Evolutionary conservation across 768 basidiomycete genomes (phyloP).

Genomic region (Lactarius hengduanensis): DNA sequence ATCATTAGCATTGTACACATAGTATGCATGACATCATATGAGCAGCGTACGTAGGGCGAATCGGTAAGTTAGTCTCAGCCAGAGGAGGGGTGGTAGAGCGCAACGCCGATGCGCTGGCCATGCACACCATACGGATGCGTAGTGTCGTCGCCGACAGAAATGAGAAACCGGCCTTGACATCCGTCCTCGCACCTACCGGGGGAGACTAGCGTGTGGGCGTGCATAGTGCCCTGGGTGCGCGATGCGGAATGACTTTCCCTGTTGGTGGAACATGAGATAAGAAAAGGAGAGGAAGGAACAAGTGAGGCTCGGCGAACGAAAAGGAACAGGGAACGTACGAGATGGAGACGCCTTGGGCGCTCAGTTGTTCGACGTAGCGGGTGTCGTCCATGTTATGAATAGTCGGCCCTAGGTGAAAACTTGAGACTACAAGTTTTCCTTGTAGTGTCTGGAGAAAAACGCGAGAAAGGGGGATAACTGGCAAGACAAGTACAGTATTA

Average conservation of each 20-base stretch:
- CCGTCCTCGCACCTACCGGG: background rate
- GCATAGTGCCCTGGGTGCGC: background rate
- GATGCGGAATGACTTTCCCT: background rate
- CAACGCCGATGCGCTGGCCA: conserved; percentile 12
- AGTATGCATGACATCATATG: background rate
- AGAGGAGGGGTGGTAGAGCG: background rate
- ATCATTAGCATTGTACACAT: background rate
- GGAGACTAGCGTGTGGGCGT: background rate
- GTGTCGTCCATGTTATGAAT: too few species aligned
- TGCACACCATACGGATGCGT: conserved; percentile 13
- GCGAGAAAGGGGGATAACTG: too few species aligned
- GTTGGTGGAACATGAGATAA: background rate
- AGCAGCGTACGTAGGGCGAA: background rate
- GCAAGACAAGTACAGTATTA: too few species aligned
- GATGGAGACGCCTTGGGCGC: background rate
- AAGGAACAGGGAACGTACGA: conserved; percentile 5
- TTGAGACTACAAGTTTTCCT: too few species aligned
- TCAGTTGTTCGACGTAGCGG: background rate
- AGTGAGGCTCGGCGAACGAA: background rate
- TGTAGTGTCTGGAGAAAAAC: too few species aligned
- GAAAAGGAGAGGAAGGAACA: background rate
- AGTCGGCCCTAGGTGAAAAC: too few species aligned
- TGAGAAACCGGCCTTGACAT: conserved; percentile 2
- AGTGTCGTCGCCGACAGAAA: conserved; percentile 6
- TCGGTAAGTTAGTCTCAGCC: background rate